Evolutionary conservation across 2,329 filamentous ascomycete genomes (phyloP), one percentile per base, ranked within the genome.

Genomic region (Shiraia sp.): DNA sequence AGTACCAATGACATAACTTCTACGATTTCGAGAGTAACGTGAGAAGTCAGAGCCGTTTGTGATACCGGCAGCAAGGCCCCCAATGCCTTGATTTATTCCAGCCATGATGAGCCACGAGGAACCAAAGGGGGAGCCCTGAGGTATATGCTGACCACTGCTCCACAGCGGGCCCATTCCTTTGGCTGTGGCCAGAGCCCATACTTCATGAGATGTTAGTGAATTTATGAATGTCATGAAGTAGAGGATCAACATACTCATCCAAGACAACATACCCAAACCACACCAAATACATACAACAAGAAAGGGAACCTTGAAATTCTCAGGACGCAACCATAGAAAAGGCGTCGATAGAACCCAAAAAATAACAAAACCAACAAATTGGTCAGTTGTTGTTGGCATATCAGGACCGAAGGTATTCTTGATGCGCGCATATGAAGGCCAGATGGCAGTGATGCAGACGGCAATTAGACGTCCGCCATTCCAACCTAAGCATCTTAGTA

Each of bases 281-380:
- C 72, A 76, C 54, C 73, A 75, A 4, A 68, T 53, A 32, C 67
- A 73, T 5, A 73, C 70, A 13, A 75, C 47, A 27, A 73, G 61
- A 47, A 78, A 77, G 0, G 73, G 74, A 4, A 72, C 57, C 55
- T 73, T 76, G 59, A 76, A 77, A n/a, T 71, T 72, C 44, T 78
- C 75, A 0, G 75, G 75, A 0, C 70, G 68, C n/a, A 79, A 71
- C 59, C 72, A 74, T 2, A 79, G 57, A 45, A 79, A 76, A 0
- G 76, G 76, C 0, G 61, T 61, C 2, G 61, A 67, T 0, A 69
- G 41, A 13, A 65, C 59, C 62, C 62, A 66, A 32, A 68, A 69
- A 0, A 68, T 44, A 0, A 67, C 59, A 26, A 68, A 69, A 10
- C 65, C 65, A 8, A 68, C 53, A 14, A 68, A 68, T 22, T 68